Percentiles rank a stretch among this genome's conserved stretches.
These are phyloP conservation scores for Fusarium concolor DNA, from an alignment of 2,329 filamentous ascomycete species.

Conservation along the genomic window DNA sequence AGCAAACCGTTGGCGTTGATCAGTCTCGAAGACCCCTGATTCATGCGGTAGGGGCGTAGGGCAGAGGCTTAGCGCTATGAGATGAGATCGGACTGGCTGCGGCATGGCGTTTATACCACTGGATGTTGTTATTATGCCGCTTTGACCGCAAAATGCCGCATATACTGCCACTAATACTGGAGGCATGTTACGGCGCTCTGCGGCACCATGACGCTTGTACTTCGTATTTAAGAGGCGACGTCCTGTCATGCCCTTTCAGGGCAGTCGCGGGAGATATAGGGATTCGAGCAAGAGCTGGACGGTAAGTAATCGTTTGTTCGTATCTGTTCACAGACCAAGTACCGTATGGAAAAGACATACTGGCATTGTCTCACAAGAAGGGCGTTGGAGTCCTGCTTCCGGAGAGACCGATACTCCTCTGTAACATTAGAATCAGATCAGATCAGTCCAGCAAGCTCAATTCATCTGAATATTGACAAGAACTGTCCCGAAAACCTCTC, in stretches of 20 bases:
- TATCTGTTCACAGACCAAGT: neutral
- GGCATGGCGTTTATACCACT: neutral
- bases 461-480: neutral
- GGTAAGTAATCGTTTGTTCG: neutral
- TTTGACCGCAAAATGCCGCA: constrained; percentile 29
- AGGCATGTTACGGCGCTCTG: constrained; percentile 15
- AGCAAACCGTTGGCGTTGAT: constrained; percentile 1
- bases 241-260: neutral
- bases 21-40: constrained; percentile 7
- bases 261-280: constrained; percentile 20
- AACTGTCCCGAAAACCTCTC: neutral
- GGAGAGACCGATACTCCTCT: constrained; percentile 3
- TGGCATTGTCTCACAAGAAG: constrained; percentile 3
- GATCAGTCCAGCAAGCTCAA: neutral
- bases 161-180: constrained; percentile 3
- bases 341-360: neutral
- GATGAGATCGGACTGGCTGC: neutral
- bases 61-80: neutral
- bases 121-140: neutral
- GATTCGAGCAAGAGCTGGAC: neutral
- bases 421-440: constrained; percentile 10
- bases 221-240: constrained; percentile 11
- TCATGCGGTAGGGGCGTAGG: neutral
- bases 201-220: constrained; percentile 20
- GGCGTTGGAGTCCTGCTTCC: neutral